phyloP scores from a whole-genome alignment of 208 protist species.

The Borovskyia barvae region DNA sequence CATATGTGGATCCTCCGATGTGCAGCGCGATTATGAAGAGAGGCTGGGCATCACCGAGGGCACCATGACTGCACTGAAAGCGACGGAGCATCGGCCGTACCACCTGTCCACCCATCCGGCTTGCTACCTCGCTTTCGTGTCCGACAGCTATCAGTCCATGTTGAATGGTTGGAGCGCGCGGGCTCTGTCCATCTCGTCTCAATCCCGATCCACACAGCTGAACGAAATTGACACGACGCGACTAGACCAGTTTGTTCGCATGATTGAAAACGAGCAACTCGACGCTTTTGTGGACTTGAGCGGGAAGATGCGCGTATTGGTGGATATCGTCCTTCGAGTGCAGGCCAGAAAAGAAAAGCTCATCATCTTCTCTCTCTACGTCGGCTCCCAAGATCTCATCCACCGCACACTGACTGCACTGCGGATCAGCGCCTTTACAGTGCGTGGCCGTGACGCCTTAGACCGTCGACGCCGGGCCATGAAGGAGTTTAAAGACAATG shows the following conservation, averaged over 20 bases:
- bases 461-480: constrained; percentile 55
- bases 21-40: constrained; percentile 36
- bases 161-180: constrained; percentile 4
- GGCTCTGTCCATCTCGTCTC: not conserved
- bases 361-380: constrained; percentile 89
- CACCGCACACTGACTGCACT: constrained; percentile 54
- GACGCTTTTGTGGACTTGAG: constrained; percentile 60
- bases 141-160: constrained; percentile 56
- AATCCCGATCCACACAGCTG: constrained; percentile 7
- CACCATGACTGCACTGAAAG: constrained; percentile 23
- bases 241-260: constrained; percentile 40
- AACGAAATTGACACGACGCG: constrained; percentile 28
- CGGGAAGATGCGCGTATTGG: constrained; percentile 74
- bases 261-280: constrained; percentile 41
- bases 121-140: constrained; percentile 75
- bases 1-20: constrained; percentile 63
- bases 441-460: constrained; percentile 69
- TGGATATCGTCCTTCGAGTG: constrained; percentile 56
- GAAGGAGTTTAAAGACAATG: constrained; percentile 55
- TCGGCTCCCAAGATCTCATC: constrained; percentile 81
- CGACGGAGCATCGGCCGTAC: constrained; percentile 63
- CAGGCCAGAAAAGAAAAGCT: constrained; percentile 57
- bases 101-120: constrained; percentile 84
- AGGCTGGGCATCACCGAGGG: constrained; percentile 8
- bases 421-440: constrained; percentile 47